A percentile compares a stretch with the other conserved stretches of the same genome.
Conservation (phyloP, 306 rosid genomes). For the Cucurbita ficifolia region DNA sequence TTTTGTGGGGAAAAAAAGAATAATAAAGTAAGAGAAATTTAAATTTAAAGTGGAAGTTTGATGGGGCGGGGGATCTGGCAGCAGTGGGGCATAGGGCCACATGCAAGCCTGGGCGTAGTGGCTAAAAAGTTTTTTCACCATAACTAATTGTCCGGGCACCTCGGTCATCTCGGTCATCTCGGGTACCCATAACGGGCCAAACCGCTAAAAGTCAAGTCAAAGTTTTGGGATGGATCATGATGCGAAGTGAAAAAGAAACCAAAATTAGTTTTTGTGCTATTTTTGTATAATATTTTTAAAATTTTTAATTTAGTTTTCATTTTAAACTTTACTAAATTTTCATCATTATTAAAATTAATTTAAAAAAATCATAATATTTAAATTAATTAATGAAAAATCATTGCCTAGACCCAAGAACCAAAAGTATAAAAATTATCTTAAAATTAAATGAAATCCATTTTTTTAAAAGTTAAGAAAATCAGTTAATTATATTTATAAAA, state of each 20-base stretch:
- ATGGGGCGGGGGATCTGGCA: background rate
- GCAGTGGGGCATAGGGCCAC: background rate
- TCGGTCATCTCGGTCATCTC: background rate
- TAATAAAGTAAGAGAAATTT: background rate
- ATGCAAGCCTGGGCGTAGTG: background rate
- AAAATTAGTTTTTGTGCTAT: background rate
- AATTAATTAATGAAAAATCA: no score
- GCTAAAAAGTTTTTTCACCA: background rate
- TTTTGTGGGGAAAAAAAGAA: background rate
- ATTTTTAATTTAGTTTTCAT: no score
- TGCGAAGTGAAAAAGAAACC: constrained; percentile 1
- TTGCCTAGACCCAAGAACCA: no score
- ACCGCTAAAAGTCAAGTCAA: constrained; percentile 4
- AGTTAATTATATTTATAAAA: no score
- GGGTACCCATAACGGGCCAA: background rate
- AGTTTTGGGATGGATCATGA: background rate
- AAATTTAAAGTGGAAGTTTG: background rate
- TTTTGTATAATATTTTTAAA: no score
- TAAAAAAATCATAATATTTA: no score
- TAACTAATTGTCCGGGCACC: background rate
- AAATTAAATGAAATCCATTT: no score
- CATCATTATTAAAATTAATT: no score
- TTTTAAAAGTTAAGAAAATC: no score
- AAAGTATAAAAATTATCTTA: no score
- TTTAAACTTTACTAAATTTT: no score